Evolutionary conservation across 139 green algal genomes (phyloP).

Genomic region (Coelastrella sp.): DNA sequence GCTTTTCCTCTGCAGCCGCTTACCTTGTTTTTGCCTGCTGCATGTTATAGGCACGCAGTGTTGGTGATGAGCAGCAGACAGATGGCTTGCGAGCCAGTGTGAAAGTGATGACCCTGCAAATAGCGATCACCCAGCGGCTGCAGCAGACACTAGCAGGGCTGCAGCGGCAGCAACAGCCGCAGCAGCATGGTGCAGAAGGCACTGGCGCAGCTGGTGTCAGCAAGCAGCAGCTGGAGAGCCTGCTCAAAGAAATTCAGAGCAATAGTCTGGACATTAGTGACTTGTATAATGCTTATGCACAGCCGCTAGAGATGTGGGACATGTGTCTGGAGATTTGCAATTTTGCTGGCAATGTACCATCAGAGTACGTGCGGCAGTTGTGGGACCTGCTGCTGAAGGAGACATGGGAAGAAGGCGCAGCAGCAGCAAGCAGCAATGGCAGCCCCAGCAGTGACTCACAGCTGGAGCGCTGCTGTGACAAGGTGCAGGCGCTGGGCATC

Average conservation of each 20-base stretch:
- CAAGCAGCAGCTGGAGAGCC: slow-evolving; percentile 1
- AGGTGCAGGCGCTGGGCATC: slow-evolving; percentile 61
- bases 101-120: slow-evolving; percentile 66
- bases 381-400: slow-evolving; percentile 86
- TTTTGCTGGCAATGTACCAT: slow-evolving; percentile 63
- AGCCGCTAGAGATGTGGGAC: slow-evolving; percentile 74
- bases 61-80: slow-evolving; percentile 64
- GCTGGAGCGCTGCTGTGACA: slow-evolving; percentile 54
- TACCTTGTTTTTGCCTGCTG: neutral
- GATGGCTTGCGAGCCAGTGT: slow-evolving; percentile 65
- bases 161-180: neutral
- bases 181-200: neutral
- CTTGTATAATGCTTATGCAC: slow-evolving; percentile 88
- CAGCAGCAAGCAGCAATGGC: neutral
- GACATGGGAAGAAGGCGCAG: slow-evolving; percentile 25
- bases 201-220: neutral
- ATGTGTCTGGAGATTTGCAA: slow-evolving; percentile 84
- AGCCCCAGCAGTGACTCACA: neutral
- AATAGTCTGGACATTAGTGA: slow-evolving; percentile 63
- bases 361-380: slow-evolving; percentile 71
- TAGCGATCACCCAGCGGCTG: slow-evolving; percentile 24
- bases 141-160: neutral
- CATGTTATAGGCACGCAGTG: slow-evolving; percentile 65
- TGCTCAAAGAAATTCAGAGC: slow-evolving; percentile 52
- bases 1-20: too few relatives aligned